Conservation (phyloP, 768 basidiomycete genomes). For the Leccinum subgranulosum region DNA sequence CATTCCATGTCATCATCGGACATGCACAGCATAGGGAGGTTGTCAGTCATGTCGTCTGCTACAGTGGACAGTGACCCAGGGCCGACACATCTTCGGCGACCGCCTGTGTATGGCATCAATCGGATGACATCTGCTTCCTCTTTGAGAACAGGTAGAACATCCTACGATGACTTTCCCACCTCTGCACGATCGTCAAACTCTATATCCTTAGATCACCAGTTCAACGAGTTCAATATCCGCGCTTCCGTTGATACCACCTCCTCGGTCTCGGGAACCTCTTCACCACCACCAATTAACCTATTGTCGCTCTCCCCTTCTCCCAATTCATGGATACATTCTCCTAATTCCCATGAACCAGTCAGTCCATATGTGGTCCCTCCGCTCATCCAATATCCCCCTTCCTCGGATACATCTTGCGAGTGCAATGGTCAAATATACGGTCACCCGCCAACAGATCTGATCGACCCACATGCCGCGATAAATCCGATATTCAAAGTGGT, state of each 20-base stretch:
- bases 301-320: conserved; percentile 68
- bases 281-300: conserved; percentile 74
- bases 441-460: conserved; percentile 59
- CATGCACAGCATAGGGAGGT: conserved; percentile 67
- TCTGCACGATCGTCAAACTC: conserved; percentile 80
- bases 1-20: conserved; percentile 91
- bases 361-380: conserved; percentile 36
- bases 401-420: conserved; percentile 45
- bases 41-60: conserved; percentile 77
- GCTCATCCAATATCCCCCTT: conserved; percentile 37
- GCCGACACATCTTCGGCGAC: conserved; percentile 62
- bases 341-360: conserved; percentile 39
- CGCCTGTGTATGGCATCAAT: conserved; percentile 62
- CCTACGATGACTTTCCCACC: conserved; percentile 68
- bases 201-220: conserved; percentile 70
- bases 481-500: conserved; percentile 93
- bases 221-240: conserved; percentile 72
- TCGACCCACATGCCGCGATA: conserved; percentile 64
- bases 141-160: conserved; percentile 51
- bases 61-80: conserved; percentile 88
- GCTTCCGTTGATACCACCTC: conserved; percentile 62
- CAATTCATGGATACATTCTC: conserved; percentile 53
- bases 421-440: conserved; percentile 48
- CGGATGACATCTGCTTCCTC: conserved; percentile 78
- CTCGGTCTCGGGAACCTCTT: conserved; percentile 59